phyloP scores from a whole-genome alignment of 106 monocot genomes.

The Dioscorea zingiberensis region DNA sequence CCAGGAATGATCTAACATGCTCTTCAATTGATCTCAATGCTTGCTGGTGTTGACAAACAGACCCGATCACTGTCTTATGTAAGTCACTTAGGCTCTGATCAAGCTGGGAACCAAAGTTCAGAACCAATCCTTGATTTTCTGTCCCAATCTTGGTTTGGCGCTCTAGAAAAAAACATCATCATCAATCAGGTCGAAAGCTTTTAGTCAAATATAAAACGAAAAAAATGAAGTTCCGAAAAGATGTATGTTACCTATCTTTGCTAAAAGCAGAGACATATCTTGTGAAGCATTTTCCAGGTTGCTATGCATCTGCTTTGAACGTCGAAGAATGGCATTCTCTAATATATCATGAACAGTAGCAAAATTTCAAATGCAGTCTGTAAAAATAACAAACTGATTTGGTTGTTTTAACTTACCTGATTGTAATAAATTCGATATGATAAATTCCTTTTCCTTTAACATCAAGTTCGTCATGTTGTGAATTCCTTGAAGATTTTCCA shows the following conservation, averaged over 20 bases:
- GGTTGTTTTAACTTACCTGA: constrained; percentile 21
- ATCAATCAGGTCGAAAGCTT: neutral
- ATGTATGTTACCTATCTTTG: constrained; percentile 39
- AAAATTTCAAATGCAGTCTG: too few species aligned
- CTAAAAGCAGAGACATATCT: constrained; percentile 30
- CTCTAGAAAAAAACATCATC: constrained; percentile 22
- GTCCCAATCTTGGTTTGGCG: constrained; percentile 37
- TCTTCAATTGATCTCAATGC: constrained; percentile 45
- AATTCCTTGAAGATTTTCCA: constrained; percentile 41
- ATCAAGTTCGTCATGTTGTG: constrained; percentile 17
- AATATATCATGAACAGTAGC: neutral
- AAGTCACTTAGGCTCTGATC: constrained; percentile 45
- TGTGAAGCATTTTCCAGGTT: constrained; percentile 46
- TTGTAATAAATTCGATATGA: constrained; percentile 47
- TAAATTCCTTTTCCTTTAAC: constrained; percentile 64
- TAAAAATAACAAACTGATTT: too few species aligned
- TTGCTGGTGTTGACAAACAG: constrained; percentile 49
- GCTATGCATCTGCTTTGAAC: constrained; percentile 37
- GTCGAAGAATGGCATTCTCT: constrained; percentile 50
- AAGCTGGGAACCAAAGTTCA: constrained; percentile 41
- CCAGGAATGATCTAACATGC: constrained; percentile 33
- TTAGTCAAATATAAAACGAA: too few species aligned
- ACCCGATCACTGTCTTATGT: constrained; percentile 41
- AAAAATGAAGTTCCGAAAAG: neutral
- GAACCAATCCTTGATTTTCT: constrained; percentile 42